Evolutionary conservation across 805 yeast genomes (phyloP), one percentile per base, ranked within the genome.

Genomic region (Pichia exigua): DNA sequence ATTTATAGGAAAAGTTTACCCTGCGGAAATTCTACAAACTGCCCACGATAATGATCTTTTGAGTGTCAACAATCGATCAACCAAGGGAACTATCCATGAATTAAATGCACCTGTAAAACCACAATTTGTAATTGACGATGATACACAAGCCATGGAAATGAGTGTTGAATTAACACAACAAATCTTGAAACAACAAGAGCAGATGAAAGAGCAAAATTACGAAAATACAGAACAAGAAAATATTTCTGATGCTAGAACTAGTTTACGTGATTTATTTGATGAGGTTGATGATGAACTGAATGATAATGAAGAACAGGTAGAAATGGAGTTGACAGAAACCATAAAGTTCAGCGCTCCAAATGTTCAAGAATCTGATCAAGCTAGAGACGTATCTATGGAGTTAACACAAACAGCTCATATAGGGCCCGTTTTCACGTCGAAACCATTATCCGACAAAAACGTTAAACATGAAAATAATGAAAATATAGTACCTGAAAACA

Each of bases 81-180:
- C 9, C 2, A n/a, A 21, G 22, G 21, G 45, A 21, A 51, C 56
- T 17, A 48, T 45, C n/a, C 30, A 26, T 35, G 39, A 5, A n/a
- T 35, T 35, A n/a, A 20, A 35, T n/a, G 17, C 12, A 15, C 22
- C 35, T 30, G 3, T 12, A 13, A 30, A 7, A 11, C 35, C 22
- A 35, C 51, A 44, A 24, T 50, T 59, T 21, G 35, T 50, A n/a
- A 51, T 53, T 13, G 63, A 61, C 32, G 65, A 61, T 39, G 62
- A 60, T 11, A 62, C 66, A 5, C 63, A 62, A 45, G 61, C 66
- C 4, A 59, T 62, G 66, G 66, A 62, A 35, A 52, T 61, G 54
- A 57, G 65, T 12, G 51, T 59, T 39, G 64, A 62, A 26, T 22
- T 62, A 24, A 59, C 64, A 2, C 57, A 60, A 26, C 61, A 61